phyloP scores from a whole-genome alignment of 2,329 filamentous ascomycete genomes.

The Xylariaceae sp. region DNA sequence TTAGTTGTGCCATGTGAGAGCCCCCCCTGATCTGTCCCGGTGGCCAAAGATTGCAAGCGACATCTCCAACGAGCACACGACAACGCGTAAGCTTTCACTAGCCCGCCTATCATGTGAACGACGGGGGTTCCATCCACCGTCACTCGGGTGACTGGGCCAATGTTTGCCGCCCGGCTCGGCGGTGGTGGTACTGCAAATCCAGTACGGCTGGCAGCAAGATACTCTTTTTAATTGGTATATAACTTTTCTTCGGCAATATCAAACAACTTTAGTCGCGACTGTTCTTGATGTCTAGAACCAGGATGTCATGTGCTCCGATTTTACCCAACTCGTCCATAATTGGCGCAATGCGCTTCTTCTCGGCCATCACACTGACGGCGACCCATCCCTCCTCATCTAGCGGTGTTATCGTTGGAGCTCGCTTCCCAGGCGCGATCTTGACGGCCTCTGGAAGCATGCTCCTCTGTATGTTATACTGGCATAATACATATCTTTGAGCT shows the following conservation, averaged over 20 bases:
- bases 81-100: no score
- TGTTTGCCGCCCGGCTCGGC: not conserved
- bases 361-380: constrained; percentile 90
- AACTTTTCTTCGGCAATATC: not conserved
- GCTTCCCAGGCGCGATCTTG: constrained; percentile 85
- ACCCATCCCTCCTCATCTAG: constrained; percentile 90
- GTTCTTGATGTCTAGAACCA: constrained; percentile 84
- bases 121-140: no score
- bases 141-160: not conserved
- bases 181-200: not conserved
- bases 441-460: constrained; percentile 61
- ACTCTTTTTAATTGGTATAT: not conserved
- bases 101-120: no score
- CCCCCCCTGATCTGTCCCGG: no score
- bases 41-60: no score
- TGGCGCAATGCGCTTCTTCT: constrained; percentile 76
- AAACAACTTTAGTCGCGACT: constrained; percentile 27
- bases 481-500: constrained; percentile 88
- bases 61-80: no score
- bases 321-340: constrained; percentile 81
- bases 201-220: not conserved
- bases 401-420: constrained; percentile 85
- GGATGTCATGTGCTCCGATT: constrained; percentile 76
- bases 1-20: no score
- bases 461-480: constrained; percentile 90